Conservation (phyloP, 768 basidiomycete species). For the Amanita pallidorosea region DNA sequence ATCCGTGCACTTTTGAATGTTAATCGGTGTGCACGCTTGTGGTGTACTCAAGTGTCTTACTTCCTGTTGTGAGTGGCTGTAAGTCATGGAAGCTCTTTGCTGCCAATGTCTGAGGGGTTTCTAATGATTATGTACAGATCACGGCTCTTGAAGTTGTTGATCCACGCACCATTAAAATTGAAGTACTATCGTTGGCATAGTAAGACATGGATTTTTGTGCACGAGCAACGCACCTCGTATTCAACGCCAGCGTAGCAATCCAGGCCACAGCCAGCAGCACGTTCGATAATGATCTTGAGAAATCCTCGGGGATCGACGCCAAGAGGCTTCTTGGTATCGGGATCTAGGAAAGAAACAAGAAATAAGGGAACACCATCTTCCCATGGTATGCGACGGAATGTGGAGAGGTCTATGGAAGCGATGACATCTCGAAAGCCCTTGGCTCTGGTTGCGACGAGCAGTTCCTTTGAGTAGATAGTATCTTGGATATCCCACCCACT, state of each 20-base stretch:
- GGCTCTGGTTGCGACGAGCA: slow-evolving; percentile 79
- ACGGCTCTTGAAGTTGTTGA: neutral
- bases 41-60: slow-evolving; percentile 34
- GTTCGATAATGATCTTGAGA: slow-evolving; percentile 46
- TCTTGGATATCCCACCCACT: slow-evolving; percentile 96
- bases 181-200: slow-evolving; percentile 52
- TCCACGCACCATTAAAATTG: slow-evolving; percentile 68
- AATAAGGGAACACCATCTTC: slow-evolving; percentile 90
- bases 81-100: slow-evolving; percentile 73
- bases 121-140: slow-evolving; percentile 23
- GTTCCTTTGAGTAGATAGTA: slow-evolving; percentile 69
- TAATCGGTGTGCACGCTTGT: neutral
- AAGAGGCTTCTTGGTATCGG: slow-evolving; percentile 69
- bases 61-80: slow-evolving; percentile 82
- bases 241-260: slow-evolving; percentile 79
- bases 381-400: slow-evolving; percentile 86
- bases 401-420: slow-evolving; percentile 79
- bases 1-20: slow-evolving; percentile 79
- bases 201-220: neutral
- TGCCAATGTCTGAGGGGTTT: slow-evolving; percentile 66
- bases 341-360: slow-evolving; percentile 83
- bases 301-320: slow-evolving; percentile 82
- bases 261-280: slow-evolving; percentile 36
- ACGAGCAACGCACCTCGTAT: slow-evolving; percentile 57
- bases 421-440: slow-evolving; percentile 91